Evolutionary conservation across 176 grass and related monocot genomes (phyloP), one percentile per base, ranked within the genome.

Genomic region (Hyparrhenia diplandra): DNA sequence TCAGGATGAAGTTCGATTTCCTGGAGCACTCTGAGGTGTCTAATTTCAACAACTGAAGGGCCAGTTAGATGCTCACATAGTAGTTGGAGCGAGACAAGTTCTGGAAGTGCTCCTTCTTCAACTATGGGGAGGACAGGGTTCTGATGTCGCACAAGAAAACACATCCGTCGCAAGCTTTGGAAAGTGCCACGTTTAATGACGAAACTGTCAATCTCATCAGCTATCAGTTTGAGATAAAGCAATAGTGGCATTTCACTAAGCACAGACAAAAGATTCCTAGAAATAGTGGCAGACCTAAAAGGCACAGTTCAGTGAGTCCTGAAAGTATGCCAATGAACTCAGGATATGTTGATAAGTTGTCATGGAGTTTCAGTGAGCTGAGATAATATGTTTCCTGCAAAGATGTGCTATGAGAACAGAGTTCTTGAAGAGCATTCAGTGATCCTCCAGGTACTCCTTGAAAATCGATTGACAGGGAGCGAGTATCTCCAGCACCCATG

Each of bases 341-440:
- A 10, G 10, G 46, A 8, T 37, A 55, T 36, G 25, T 24, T 3
- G 25, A n/a, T 61, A 58, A 10, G 51, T 77, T 23, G 3, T 65
- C 37, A 0, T 77, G 24, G 27, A 85, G 74, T 43, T 77, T 84
- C 27, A 85, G 36, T 11, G 82, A 77, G 74, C 21, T 85, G 13
- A 85, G 83, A 21, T 85, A 58, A 41, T 55, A 73, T 34, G 27
- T 52, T 73, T 32, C 46, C 3, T 34, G 28, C 6, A n/a, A 52
- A 73, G 27, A 16, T 28, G 10, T 29, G 13, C 42, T 31, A 51
- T 31, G 25, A 73, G 30, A 8, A 2, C 29, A 31, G 16, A 73
- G 69, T 21, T 73, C 27, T 14, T 9, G 69, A 1, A 51, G 43
- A 31, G 69, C 25, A 73, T 31, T 16, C 30, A 75, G 2, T 12